Percentiles rank a stretch among this genome's conserved stretches.
phyloP scores from a whole-genome alignment of 2,329 filamentous ascomycete species.

The Aaosphaeria pasadenensis region DNA sequence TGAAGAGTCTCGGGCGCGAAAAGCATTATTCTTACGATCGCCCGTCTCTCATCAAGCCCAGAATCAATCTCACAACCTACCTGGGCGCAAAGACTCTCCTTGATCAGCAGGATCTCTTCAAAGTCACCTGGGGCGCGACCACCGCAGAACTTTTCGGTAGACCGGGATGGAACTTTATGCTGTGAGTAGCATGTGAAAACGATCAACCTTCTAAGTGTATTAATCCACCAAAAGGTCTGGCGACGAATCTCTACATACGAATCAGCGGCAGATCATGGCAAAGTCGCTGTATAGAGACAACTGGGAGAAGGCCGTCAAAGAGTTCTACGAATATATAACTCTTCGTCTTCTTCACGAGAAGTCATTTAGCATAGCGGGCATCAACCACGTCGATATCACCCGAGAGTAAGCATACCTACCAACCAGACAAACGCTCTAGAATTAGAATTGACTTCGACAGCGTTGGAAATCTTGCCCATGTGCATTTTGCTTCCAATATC shows the following conservation, averaged over 20 bases:
- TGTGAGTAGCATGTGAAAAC: constrained; percentile 26
- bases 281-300: constrained; percentile 38
- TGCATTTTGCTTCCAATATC: constrained; percentile 55
- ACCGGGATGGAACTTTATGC: constrained; percentile 50
- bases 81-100: constrained; percentile 59
- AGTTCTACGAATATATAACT: constrained; percentile 64
- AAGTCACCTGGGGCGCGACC: constrained; percentile 59
- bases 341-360: constrained; percentile 1
- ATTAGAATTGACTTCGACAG: background rate
- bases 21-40: constrained; percentile 65
- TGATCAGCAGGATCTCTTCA: constrained; percentile 57
- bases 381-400: constrained; percentile 64
- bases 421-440: too few species aligned
- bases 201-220: background rate
- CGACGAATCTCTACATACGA: constrained; percentile 23
- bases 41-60: constrained; percentile 50
- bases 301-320: constrained; percentile 62
- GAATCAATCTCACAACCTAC: constrained; percentile 57
- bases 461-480: constrained; percentile 52
- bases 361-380: constrained; percentile 57
- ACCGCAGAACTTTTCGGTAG: constrained; percentile 59
- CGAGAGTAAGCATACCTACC: constrained; percentile 41
- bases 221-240: constrained; percentile 11
- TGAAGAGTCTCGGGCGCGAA: constrained; percentile 61
- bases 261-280: constrained; percentile 19